phyloP scores from a whole-genome alignment of 768 basidiomycete species.

The Cystobasidium ongulense region DNA sequence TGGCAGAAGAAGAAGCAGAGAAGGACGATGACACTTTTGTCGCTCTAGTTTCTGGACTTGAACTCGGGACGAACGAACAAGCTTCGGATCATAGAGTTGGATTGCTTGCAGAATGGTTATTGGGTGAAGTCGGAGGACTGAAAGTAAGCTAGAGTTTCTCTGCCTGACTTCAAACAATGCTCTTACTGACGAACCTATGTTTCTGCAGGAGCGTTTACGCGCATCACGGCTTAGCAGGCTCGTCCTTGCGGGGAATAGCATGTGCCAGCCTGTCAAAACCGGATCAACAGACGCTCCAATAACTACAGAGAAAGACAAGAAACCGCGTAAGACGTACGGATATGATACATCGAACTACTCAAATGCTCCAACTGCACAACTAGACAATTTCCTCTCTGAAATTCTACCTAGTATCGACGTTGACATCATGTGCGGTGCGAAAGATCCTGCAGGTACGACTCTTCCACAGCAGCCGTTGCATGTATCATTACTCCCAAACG shows the following conservation, averaged over 20 bases:
- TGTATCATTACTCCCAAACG: conserved; percentile 70
- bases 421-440: conserved; percentile 76
- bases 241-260: conserved; percentile 81
- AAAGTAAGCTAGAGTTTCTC: conserved; percentile 48
- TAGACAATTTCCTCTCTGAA: conserved; percentile 65
- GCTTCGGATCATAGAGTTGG: conserved; percentile 59
- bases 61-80: conserved; percentile 56
- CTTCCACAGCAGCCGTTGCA: conserved; percentile 92
- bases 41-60: conserved; percentile 74
- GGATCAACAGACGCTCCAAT: conserved; percentile 42
- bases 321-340: conserved; percentile 56
- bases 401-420: conserved; percentile 70
- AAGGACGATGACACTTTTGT: conserved; percentile 73
- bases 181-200: not conserved
- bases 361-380: conserved; percentile 61
- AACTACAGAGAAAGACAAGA: not conserved
- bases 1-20: conserved; percentile 53
- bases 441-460: conserved; percentile 78
- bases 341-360: conserved; percentile 63
- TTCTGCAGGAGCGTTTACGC: conserved; percentile 53
- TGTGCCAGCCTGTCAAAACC: conserved; percentile 52
- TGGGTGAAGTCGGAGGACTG: conserved; percentile 67
- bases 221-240: conserved; percentile 71
- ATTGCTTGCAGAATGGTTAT: conserved; percentile 80
- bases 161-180: not conserved